Base-by-base conservation (phyloP, 2,329 filamentous ascomycete genomes). In the Scytalidium lignicola region DNA sequence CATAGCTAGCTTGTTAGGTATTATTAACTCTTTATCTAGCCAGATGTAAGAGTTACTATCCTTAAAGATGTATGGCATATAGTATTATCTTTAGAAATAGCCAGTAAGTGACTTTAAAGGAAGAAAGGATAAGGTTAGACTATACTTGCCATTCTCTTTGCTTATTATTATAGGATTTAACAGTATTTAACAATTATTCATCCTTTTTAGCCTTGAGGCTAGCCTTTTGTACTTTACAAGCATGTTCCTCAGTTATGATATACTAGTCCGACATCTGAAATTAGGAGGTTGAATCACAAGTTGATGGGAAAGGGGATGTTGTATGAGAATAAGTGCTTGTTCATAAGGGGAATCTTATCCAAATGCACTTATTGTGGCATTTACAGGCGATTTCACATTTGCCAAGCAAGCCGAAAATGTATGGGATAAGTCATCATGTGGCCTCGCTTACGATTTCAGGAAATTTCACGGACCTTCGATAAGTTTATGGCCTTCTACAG, bases 131-230 rank as follows among this genome's bases (percentile, higher is more conserved):
- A n/a, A n/a, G 23, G 23, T 26, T 26, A 26, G 10, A 5, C 6
- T 13, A 13, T 17, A 19, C 46, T 26, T 43, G 40, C 37, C 22
- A 48, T 37, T 48, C 46, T 9, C 21, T 9, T 18, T 48, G 37
- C 26, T 42, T 48, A 10, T 6, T 22, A 3, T 20, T 1, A 26
- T 48, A 48, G 4, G 37, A 41, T 3, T 20, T 3, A 4, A 20
- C 23, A 3, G 22, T 48, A 22, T 48, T 48, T 5, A 3, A 20
- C 37, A 20, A 37, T 26, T 48, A 20, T 41, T 48, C 46, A 41
- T 48, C 37, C 46, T 48, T 48, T n/a, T 48, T 48, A 4, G 39
- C 45, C 37, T 47, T 26, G 32, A 47, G 37, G 37, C 45, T 32
- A 19, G 45, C 45, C 19, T 32, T 21, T 13, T 20, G 23, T 12